A percentile compares a stretch with the other conserved stretches of the same genome.
phyloP scores from a whole-genome alignment of 495 filamentous ascomycete genomes.

The Trichoderma orchidacearum region DNA sequence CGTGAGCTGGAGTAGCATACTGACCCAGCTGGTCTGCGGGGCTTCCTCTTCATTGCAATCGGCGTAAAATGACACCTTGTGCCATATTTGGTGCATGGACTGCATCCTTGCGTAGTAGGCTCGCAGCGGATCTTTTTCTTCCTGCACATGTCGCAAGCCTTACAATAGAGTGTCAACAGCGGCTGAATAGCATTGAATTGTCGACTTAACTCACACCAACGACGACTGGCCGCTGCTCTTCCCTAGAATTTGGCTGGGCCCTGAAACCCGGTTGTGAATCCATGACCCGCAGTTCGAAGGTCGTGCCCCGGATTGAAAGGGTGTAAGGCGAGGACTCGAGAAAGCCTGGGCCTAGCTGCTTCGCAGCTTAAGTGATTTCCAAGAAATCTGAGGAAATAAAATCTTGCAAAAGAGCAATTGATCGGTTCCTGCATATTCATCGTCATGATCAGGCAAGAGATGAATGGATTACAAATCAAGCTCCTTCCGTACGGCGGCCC shows the following conservation, averaged over 20 bases:
- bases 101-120: neutral
- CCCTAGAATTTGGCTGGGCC: neutral
- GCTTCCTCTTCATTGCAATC: slow-evolving; percentile 1
- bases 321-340: neutral
- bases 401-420: neutral
- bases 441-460: neutral
- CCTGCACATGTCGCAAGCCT: slow-evolving; percentile 1
- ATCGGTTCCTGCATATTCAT: neutral
- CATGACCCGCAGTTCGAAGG: neutral
- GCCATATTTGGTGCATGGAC: neutral
- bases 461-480: neutral
- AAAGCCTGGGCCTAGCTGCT: neutral
- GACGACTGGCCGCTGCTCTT: neutral
- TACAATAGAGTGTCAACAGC: neutral
- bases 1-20: neutral
- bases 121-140: slow-evolving; percentile 3
- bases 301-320: neutral
- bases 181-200: neutral
- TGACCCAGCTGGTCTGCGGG: slow-evolving; percentile 5
- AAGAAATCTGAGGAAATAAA: neutral
- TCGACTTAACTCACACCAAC: neutral
- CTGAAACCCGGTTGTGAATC: neutral
- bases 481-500: neutral
- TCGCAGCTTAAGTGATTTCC: neutral
- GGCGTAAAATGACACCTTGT: slow-evolving; percentile 2